Percentiles rank a stretch among this genome's conserved stretches.
Conservation (phyloP, 768 basidiomycete species). For the Rhizopogon salebrosus region DNA sequence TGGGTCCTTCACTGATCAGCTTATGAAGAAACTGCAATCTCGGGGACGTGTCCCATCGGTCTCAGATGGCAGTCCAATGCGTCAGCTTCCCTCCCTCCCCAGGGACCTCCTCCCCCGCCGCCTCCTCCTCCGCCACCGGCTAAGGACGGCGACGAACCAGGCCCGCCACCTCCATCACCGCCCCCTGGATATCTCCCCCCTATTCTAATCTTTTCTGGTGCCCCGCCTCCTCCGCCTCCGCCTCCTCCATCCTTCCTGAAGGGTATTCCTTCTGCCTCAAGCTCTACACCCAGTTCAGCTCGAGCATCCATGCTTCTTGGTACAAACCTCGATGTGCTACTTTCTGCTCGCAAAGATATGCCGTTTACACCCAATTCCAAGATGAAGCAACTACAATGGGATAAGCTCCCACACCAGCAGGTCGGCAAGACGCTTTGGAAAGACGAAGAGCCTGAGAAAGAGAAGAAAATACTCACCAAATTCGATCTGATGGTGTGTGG, state of each 20-base stretch:
- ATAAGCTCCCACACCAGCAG: constrained; percentile 89
- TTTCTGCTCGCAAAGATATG: constrained; percentile 77
- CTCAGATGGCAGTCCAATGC: constrained; percentile 31
- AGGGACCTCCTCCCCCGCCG: constrained; percentile 34
- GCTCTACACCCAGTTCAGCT: constrained; percentile 40
- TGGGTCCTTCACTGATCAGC: constrained; percentile 56
- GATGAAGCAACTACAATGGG: constrained; percentile 99
- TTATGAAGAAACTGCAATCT: constrained; percentile 51
- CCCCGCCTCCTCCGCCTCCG: constrained; percentile 28
- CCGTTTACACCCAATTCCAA: constrained; percentile 79
- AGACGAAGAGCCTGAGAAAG: constrained; percentile 56
- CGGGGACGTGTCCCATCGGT: constrained; percentile 40
- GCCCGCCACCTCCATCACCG: constrained; percentile 31
- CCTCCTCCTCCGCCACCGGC: constrained; percentile 25
- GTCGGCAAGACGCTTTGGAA: constrained; percentile 85
- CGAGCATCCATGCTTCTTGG: constrained; percentile 60
- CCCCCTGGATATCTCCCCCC: constrained; percentile 24
- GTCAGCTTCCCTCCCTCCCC: constrained; percentile 32
- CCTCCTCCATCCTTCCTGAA: constrained; percentile 28
- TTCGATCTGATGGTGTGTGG: constrained; percentile 87
- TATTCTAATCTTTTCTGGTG: constrained; percentile 21
- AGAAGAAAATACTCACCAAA: constrained; percentile 77
- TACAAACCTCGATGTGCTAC: constrained; percentile 48
- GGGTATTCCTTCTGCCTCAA: constrained; percentile 28
- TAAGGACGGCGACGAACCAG: constrained; percentile 7